phyloP scores from a whole-genome alignment of 495 filamentous ascomycete species.

The Neurospora sublineolata region DNA sequence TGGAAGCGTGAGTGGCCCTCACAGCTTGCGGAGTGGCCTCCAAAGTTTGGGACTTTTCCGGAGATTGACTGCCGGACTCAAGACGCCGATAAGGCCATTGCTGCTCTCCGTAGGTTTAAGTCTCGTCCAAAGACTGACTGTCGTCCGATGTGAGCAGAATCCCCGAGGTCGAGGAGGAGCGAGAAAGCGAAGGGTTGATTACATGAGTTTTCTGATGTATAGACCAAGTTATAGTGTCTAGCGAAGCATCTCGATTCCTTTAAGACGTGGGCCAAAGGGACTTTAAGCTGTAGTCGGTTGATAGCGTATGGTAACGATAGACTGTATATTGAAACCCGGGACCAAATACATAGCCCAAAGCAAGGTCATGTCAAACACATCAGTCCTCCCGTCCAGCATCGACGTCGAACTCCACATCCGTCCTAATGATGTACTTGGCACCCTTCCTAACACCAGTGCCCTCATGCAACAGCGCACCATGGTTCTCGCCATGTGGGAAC shows the following conservation, averaged over 20 bases:
- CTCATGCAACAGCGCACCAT: conserved; percentile 34
- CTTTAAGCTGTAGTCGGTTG: background rate
- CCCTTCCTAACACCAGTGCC: conserved; percentile 35
- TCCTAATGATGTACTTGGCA: conserved; percentile 38
- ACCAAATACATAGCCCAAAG: background rate
- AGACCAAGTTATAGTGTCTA: background rate
- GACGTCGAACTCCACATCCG: conserved; percentile 38
- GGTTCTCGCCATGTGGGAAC: conserved; percentile 37
- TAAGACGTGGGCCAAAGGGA: background rate
- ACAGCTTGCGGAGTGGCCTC: background rate
- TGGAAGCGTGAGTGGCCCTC: background rate
- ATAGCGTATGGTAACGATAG: background rate
- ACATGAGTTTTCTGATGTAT: background rate
- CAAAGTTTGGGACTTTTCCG: background rate
- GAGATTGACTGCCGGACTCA: background rate
- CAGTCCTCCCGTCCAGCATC: conserved; percentile 8
- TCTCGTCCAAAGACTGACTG: background rate
- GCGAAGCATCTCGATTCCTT: background rate
- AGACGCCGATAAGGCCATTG: background rate
- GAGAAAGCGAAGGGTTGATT: background rate
- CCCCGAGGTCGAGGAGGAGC: background rate
- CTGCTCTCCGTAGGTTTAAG: background rate
- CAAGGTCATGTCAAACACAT: background rate
- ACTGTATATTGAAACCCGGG: background rate
- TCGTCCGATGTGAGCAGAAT: background rate